A percentile compares a stretch with the other conserved stretches of the same genome.
phyloP scores from a whole-genome alignment of 805 yeast species.

The Ogataea henricii region DNA sequence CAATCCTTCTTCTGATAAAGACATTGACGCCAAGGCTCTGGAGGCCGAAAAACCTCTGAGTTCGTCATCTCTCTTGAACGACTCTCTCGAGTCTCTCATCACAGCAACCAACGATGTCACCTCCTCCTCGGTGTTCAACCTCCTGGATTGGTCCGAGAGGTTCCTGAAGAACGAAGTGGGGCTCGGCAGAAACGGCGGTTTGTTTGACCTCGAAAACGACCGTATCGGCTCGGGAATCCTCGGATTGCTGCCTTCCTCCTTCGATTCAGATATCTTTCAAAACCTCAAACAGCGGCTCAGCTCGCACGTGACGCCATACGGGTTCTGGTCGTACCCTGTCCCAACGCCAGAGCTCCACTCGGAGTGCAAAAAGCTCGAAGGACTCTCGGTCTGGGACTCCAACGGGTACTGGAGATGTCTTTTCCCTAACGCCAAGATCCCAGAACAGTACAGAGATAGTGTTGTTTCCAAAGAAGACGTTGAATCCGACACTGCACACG shows the following conservation, averaged over 20 bases:
- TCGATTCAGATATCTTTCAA: slow-evolving; percentile 8
- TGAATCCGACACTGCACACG: slow-evolving; percentile 39
- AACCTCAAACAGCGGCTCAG: slow-evolving; percentile 6
- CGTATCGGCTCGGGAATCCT: slow-evolving; percentile 2
- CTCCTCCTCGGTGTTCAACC: slow-evolving; percentile 17
- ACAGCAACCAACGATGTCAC: slow-evolving; percentile 22
- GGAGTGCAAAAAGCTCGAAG: slow-evolving; percentile 63
- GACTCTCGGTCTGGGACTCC: slow-evolving; percentile 78
- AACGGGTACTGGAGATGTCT: slow-evolving; percentile 90
- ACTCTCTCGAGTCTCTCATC: slow-evolving; percentile 15
- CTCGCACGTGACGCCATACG: slow-evolving; percentile 19
- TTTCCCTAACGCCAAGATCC: slow-evolving; percentile 58
- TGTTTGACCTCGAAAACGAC: slow-evolving; percentile 1
- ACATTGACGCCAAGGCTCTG: slow-evolving; percentile 3
- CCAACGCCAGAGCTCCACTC: slow-evolving; percentile 51
- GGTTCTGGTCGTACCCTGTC: slow-evolving; percentile 29
- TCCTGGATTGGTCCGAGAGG: slow-evolving; percentile 17
- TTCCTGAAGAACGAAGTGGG: slow-evolving; percentile 5
- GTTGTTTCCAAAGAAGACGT: slow-evolving; percentile 62
- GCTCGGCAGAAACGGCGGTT: not conserved
- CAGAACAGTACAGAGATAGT: slow-evolving; percentile 33
- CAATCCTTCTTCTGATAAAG: slow-evolving; percentile 21
- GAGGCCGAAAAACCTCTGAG: slow-evolving; percentile 2
- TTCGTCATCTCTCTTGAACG: slow-evolving; percentile 10
- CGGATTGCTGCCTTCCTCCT: slow-evolving; percentile 4